These are phyloP conservation scores for Podospora sp. DNA, from an alignment of 495 filamentous ascomycete species.

Conservation along the genomic window DNA sequence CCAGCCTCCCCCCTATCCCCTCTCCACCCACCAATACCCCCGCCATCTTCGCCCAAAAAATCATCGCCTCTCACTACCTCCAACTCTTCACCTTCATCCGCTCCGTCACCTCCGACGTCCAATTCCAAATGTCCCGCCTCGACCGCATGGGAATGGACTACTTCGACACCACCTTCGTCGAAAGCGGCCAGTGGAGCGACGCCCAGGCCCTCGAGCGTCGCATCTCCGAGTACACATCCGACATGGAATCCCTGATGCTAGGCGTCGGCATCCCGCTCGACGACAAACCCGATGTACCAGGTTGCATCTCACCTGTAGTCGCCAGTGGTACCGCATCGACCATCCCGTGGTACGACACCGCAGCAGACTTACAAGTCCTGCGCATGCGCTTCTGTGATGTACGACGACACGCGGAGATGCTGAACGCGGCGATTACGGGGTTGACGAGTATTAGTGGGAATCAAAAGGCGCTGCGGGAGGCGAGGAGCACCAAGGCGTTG, in stretches of 20 bases:
- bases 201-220: background rate
- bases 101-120: background rate
- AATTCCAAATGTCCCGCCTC: background rate
- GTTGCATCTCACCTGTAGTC: background rate
- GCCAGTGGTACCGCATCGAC: too few species aligned
- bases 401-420: background rate
- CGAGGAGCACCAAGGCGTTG: background rate
- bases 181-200: slow-evolving; percentile 2
- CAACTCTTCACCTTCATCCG: background rate
- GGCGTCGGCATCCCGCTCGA: background rate
- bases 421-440: slow-evolving; percentile 7
- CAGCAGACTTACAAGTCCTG: background rate
- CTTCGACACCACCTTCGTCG: background rate
- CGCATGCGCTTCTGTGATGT: background rate
- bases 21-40: background rate
- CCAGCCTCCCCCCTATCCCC: too few species aligned
- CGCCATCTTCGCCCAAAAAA: background rate
- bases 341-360: background rate
- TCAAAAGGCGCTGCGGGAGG: slow-evolving; percentile 4
- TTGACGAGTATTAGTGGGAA: slow-evolving; percentile 1
- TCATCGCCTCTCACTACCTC: background rate
- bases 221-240: background rate
- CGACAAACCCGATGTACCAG: background rate
- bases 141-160: background rate
- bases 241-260: background rate